Evolutionary conservation across 192 early-diverging fungal species (phyloP).

Genomic region (Thamnidium elegans): DNA sequence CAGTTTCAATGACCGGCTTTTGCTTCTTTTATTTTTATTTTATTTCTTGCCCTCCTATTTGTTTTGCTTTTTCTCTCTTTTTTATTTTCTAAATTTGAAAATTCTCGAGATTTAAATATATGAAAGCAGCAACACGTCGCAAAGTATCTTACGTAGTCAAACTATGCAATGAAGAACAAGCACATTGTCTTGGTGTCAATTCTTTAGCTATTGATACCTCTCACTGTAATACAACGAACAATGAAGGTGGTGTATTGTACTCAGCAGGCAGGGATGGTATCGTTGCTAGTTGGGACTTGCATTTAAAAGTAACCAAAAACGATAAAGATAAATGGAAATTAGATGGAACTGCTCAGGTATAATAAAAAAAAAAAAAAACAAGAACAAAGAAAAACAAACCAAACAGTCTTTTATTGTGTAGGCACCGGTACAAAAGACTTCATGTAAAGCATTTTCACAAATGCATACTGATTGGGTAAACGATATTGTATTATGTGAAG

Average conservation of each 20-base stretch:
- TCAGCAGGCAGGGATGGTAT: constrained; percentile 88
- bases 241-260: constrained; percentile 72
- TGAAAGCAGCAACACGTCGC: constrained; percentile 34
- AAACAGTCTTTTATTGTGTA: no score
- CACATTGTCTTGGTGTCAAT: constrained; percentile 83
- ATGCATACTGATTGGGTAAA: constrained; percentile 98
- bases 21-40: no score
- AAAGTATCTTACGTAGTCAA: constrained; percentile 63
- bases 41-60: no score
- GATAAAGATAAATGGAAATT: not conserved
- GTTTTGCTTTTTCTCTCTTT: no score
- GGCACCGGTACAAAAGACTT: constrained; percentile 46
- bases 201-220: constrained; percentile 70
- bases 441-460: constrained; percentile 64
- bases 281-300: constrained; percentile 83
- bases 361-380: not conserved
- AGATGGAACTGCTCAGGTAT: constrained; percentile 6
- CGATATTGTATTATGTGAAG: constrained; percentile 76
- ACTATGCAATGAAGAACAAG: constrained; percentile 51
- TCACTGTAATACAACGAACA: constrained; percentile 2
- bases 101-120: not conserved
- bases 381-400: no score
- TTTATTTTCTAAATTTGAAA: no score
- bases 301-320: constrained; percentile 39
- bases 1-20: no score